A percentile compares a stretch with the other conserved stretches of the same genome.
Evolutionary conservation across 129 eudicot genomes (phyloP).

Genomic region (Tanacetum coccineum): DNA sequence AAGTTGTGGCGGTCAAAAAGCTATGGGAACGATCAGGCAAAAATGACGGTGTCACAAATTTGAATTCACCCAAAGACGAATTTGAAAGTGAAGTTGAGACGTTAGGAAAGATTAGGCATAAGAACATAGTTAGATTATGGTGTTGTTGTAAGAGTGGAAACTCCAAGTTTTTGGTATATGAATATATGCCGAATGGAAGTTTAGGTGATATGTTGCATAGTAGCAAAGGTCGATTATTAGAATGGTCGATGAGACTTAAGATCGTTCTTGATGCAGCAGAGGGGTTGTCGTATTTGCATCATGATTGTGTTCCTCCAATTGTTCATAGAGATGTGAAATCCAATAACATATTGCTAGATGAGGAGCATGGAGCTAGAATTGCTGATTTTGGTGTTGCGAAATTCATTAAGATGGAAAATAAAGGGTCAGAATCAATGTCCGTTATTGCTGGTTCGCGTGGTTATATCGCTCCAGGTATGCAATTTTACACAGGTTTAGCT

Average conservation of each 20-base stretch:
- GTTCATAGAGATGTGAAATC: slow-evolving; percentile 91
- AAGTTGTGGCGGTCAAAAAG: slow-evolving; percentile 79
- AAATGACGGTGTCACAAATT: slow-evolving; percentile 16
- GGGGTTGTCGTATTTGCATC: slow-evolving; percentile 92
- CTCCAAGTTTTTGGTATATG: slow-evolving; percentile 73
- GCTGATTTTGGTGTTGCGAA: slow-evolving; percentile 97
- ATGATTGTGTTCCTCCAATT: slow-evolving; percentile 82
- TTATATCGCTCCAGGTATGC: slow-evolving; percentile 88
- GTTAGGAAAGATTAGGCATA: slow-evolving; percentile 82
- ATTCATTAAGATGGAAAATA: slow-evolving; percentile 36
- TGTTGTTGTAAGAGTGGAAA: slow-evolving; percentile 69
- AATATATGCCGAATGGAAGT: slow-evolving; percentile 89
- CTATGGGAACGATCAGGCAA: slow-evolving; percentile 38
- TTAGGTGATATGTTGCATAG: slow-evolving; percentile 79
- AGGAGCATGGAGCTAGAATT: slow-evolving; percentile 69
- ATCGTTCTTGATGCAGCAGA: slow-evolving; percentile 86
- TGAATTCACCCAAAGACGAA: slow-evolving; percentile 40
- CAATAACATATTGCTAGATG: slow-evolving; percentile 71
- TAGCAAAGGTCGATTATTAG: slow-evolving; percentile 51
- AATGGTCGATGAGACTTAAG: slow-evolving; percentile 71
- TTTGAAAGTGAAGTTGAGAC: slow-evolving; percentile 83
- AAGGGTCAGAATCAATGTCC: slow-evolving; percentile 72
- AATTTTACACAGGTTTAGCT: neutral
- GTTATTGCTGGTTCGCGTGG: slow-evolving; percentile 94
- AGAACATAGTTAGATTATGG: slow-evolving; percentile 83